phyloP scores from a whole-genome alignment of 345 rosid genomes.

The Xanthoceras sorbifolium region DNA sequence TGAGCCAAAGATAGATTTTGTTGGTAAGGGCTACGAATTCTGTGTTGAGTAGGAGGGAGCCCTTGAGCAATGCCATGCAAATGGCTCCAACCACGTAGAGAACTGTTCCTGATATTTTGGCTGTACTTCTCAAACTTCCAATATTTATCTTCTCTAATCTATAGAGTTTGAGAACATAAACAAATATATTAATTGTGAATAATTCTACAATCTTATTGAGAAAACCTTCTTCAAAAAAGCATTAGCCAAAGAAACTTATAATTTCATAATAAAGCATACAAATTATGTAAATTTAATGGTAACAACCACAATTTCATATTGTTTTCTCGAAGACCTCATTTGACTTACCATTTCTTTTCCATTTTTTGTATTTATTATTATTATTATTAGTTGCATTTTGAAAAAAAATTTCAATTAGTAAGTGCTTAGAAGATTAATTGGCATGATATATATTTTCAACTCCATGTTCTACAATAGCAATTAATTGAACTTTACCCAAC shows the following conservation, averaged over 20 bases:
- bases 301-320: too few relatives aligned
- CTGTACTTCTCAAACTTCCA: slow-evolving; percentile 52
- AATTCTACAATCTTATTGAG: background rate
- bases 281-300: too few relatives aligned
- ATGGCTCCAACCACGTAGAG: slow-evolving; percentile 60
- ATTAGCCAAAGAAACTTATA: too few relatives aligned
- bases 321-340: too few relatives aligned
- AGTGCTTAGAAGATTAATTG: too few relatives aligned
- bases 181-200: background rate
- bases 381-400: too few relatives aligned
- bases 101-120: slow-evolving; percentile 63
- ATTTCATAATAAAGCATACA: too few relatives aligned
- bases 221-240: too few relatives aligned
- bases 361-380: too few relatives aligned
- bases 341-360: too few relatives aligned
- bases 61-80: slow-evolving; percentile 63
- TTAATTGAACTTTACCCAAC: slow-evolving; percentile 28
- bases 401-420: too few relatives aligned
- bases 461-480: background rate
- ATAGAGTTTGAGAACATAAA: background rate
- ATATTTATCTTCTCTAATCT: slow-evolving; percentile 65
- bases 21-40: slow-evolving; percentile 6
- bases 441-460: too few relatives aligned
- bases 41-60: slow-evolving; percentile 62
- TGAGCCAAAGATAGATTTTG: slow-evolving; percentile 28